These are phyloP conservation scores for Venturia pyrina DNA, from an alignment of 2,329 filamentous ascomycete species.

Conservation along the genomic window DNA sequence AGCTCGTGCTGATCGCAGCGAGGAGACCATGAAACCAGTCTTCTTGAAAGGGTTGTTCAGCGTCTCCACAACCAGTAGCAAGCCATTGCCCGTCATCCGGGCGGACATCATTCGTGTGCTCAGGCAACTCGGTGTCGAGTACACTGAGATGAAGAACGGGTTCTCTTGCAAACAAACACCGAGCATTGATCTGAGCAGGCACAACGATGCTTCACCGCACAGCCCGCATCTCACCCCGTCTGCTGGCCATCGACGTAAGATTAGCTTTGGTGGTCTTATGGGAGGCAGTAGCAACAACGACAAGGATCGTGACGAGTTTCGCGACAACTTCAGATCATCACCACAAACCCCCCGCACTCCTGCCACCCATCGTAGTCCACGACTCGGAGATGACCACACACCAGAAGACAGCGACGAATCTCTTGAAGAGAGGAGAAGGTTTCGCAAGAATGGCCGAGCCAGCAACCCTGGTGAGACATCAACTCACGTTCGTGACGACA, in stretches of 20 bases:
- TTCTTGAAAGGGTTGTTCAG: slow-evolving; percentile 95
- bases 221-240: slow-evolving; percentile 17
- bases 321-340: slow-evolving; percentile 37
- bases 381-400: not conserved
- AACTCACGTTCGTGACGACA: slow-evolving; percentile 82
- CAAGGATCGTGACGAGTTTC: slow-evolving; percentile 61
- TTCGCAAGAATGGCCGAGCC: slow-evolving; percentile 23
- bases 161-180: slow-evolving; percentile 83
- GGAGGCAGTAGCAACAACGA: slow-evolving; percentile 37
- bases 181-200: slow-evolving; percentile 73
- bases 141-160: slow-evolving; percentile 82
- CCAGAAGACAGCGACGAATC: slow-evolving; percentile 1
- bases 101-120: slow-evolving; percentile 85
- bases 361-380: not conserved
- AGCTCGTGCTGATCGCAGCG: slow-evolving; percentile 41
- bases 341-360: slow-evolving; percentile 48
- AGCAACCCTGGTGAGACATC: slow-evolving; percentile 68
- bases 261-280: slow-evolving; percentile 70
- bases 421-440: not conserved
- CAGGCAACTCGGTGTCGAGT: slow-evolving; percentile 80
- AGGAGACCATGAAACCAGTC: slow-evolving; percentile 83
- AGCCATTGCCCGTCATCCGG: slow-evolving; percentile 76
- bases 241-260: slow-evolving; percentile 55
- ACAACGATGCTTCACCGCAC: not conserved
- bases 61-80: slow-evolving; percentile 90